phyloP scores from a whole-genome alignment of 805 yeast species.

The Kuraishia molischiana region DNA sequence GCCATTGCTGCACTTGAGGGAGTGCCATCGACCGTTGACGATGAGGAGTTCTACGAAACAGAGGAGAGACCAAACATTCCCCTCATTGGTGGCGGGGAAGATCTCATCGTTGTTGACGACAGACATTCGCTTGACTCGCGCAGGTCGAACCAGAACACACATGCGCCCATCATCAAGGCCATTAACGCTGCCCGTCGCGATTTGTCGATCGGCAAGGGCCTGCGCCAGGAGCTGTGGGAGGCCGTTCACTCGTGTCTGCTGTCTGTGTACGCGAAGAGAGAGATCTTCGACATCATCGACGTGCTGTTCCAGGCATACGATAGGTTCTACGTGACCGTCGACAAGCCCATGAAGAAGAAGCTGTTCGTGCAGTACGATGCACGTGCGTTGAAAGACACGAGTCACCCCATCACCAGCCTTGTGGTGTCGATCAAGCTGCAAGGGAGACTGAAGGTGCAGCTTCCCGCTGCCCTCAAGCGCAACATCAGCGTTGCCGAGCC shows the following conservation, averaged over 20 bases:
- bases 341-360: constrained; percentile 59
- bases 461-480: constrained; percentile 21
- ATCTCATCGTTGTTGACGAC: constrained; percentile 52
- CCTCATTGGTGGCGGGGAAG: constrained; percentile 12
- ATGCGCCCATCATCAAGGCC: constrained; percentile 56
- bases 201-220: constrained; percentile 43
- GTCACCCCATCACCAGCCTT: constrained; percentile 8
- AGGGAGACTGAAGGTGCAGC: constrained; percentile 44
- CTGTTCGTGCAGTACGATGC: constrained; percentile 44
- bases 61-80: background rate
- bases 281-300: constrained; percentile 53
- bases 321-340: constrained; percentile 49
- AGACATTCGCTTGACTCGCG: constrained; percentile 20
- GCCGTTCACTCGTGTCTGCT: constrained; percentile 52
- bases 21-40: constrained; percentile 46
- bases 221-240: constrained; percentile 58
- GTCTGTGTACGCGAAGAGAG: constrained; percentile 49
- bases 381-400: constrained; percentile 6
- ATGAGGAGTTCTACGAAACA: constrained; percentile 41
- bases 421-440: constrained; percentile 39
- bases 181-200: constrained; percentile 55
- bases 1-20: constrained; percentile 64
- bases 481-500: background rate
- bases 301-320: constrained; percentile 57
- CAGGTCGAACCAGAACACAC: constrained; percentile 57